These are phyloP conservation scores for Fusarium virguliforme DNA, from an alignment of 2,329 filamentous ascomycete genomes.

Conservation along the genomic window DNA sequence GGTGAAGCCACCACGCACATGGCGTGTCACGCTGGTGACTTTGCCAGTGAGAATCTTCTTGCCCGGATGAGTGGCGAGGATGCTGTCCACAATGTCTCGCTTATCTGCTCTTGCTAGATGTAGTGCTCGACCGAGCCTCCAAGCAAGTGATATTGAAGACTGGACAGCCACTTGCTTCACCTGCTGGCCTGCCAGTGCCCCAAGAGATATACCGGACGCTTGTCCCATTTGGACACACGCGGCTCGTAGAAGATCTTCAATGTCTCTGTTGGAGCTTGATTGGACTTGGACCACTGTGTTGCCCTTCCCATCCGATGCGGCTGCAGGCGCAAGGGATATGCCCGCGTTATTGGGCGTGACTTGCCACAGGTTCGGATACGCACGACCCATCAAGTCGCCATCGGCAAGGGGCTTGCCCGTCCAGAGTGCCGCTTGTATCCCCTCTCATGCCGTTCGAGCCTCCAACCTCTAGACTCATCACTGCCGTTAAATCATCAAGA, in stretches of 20 bases:
- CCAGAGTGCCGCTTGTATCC: constrained; percentile 12
- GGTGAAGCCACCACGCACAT: background rate
- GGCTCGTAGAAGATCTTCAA: background rate
- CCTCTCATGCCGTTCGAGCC: constrained; percentile 35
- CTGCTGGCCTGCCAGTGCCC: background rate
- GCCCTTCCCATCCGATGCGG: constrained; percentile 23
- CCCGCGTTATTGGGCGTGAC: constrained; percentile 16
- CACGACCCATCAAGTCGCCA: constrained; percentile 39
- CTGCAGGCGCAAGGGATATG: background rate
- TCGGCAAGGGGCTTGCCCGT: constrained; percentile 24
- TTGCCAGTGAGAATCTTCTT: background rate
- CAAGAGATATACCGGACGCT: background rate
- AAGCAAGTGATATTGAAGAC: constrained; percentile 5
- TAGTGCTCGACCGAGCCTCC: background rate
- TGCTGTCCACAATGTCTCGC: background rate
- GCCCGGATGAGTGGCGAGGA: background rate
- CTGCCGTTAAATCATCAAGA: background rate
- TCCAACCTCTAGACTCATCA: constrained; percentile 40
- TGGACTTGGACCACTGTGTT: constrained; percentile 23
- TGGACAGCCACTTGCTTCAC: constrained; percentile 1
- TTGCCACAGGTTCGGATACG: constrained; percentile 38
- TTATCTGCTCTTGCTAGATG: background rate
- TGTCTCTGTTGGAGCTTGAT: background rate
- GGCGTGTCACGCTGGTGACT: constrained; percentile 1
- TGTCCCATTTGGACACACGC: constrained; percentile 8